Percentiles rank a stretch among this genome's conserved stretches.
Conservation (phyloP, 805 yeast genomes). For the Zygotorulaspora danielsina region DNA sequence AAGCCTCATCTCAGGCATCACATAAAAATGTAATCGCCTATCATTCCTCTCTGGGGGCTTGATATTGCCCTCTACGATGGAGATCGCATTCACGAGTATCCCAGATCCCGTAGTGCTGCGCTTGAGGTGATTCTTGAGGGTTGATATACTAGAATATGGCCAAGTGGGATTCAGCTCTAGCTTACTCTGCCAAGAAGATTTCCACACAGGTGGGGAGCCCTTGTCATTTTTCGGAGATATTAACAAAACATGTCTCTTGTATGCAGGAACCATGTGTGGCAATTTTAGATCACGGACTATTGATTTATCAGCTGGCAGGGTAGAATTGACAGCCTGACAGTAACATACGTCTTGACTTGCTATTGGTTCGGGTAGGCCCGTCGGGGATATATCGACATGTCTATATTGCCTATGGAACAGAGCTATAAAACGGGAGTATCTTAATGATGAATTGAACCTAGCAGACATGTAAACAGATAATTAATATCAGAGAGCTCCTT, state of each 20-base stretch:
- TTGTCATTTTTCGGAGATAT: conserved; percentile 18
- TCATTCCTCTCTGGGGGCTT: conserved; percentile 5
- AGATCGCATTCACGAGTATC: conserved; percentile 20
- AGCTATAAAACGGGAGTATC: conserved; percentile 3
- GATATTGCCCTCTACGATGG: conserved; percentile 12
- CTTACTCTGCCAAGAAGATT: conserved; percentile 24
- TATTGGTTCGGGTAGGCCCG: background rate
- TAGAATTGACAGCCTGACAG: conserved; percentile 14
- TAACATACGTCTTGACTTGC: conserved; percentile 18
- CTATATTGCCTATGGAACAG: conserved; percentile 14
- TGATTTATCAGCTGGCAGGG: conserved; percentile 11
- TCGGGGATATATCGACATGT: conserved; percentile 8
- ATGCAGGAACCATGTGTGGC: conserved; percentile 21
- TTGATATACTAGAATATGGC: conserved; percentile 23
- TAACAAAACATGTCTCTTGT: conserved; percentile 25
- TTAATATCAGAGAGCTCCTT: too few relatives aligned
- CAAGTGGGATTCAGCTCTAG: conserved; percentile 21
- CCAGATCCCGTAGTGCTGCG: conserved; percentile 15
- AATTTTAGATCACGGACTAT: conserved; percentile 15
- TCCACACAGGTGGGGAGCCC: conserved; percentile 16
- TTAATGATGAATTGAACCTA: background rate
- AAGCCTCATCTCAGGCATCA: conserved; percentile 26
- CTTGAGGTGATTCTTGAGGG: conserved; percentile 17
- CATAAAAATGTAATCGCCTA: conserved; percentile 11
- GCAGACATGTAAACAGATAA: background rate